phyloP scores from a whole-genome alignment of 2,329 filamentous ascomycete genomes.

The Colletotrichum incanum region DNA sequence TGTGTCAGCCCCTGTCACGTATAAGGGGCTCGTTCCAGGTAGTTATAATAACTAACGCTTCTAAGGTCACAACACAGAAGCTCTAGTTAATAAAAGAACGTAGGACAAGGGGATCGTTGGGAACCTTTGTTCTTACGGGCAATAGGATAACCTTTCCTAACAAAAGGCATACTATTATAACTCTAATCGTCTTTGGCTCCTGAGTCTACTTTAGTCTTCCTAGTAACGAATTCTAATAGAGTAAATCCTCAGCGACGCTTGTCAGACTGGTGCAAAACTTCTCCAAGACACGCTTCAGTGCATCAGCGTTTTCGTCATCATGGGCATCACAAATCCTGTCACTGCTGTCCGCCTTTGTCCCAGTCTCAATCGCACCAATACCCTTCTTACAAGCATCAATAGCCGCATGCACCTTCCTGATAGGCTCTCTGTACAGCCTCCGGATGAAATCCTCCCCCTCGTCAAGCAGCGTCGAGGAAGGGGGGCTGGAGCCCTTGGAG shows the following conservation, averaged over 20 bases:
- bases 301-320: not conserved
- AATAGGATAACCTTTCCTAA: too few species aligned
- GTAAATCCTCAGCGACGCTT: not conserved
- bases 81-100: too few species aligned
- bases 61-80: too few species aligned
- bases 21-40: too few species aligned
- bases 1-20: too few species aligned
- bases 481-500: not conserved
- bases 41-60: too few species aligned
- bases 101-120: too few species aligned
- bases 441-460: slow-evolving; percentile 18
- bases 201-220: too few species aligned
- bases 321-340: not conserved
- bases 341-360: not conserved
- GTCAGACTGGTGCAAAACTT: slow-evolving; percentile 10
- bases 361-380: not conserved
- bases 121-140: too few species aligned
- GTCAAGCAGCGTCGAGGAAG: slow-evolving; percentile 6
- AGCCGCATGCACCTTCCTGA: slow-evolving; percentile 13
- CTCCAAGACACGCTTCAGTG: slow-evolving; percentile 22
- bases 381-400: slow-evolving; percentile 25
- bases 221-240: not conserved
- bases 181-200: too few species aligned
- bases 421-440: slow-evolving; percentile 8
- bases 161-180: too few species aligned